Conservation (phyloP, 257 asterid species). For the Solanum stenotomum region DNA sequence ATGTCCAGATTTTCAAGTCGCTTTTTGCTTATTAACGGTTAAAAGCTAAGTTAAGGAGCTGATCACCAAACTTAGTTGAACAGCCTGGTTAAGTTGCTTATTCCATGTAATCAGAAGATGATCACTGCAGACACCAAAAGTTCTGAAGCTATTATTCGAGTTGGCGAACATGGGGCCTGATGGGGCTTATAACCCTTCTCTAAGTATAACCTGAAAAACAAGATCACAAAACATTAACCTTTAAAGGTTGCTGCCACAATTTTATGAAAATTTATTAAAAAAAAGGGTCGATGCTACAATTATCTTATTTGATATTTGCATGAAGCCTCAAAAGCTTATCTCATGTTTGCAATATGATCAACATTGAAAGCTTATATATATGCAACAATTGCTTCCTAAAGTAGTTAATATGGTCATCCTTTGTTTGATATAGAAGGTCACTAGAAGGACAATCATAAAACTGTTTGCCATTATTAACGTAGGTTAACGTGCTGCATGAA, state of each 20-base stretch:
- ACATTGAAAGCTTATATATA: not conserved
- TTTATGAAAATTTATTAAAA: not conserved
- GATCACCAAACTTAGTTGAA: not conserved
- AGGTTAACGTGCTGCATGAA: not conserved
- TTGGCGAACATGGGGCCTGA: not conserved
- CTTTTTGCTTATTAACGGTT: not conserved
- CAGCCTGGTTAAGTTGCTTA: not conserved
- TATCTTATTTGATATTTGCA: not conserved
- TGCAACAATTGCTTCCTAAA: not conserved
- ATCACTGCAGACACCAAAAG: not conserved
- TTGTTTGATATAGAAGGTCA: not conserved
- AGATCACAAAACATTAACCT: too few species aligned
- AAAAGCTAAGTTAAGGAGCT: not conserved
- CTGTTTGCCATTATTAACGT: not conserved
- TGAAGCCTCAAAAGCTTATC: not conserved
- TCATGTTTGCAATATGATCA: not conserved
- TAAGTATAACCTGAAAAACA: not conserved
- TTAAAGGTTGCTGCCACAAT: not conserved
- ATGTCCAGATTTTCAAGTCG: not conserved
- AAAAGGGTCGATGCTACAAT: not conserved
- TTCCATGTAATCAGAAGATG: not conserved
- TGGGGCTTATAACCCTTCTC: not conserved
- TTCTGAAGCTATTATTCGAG: not conserved
- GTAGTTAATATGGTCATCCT: not conserved
- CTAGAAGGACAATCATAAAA: not conserved